Evolutionary conservation across 495 filamentous ascomycete species (phyloP), one percentile per base, ranked within the genome.

Genomic region (Annulohypoxylon stygium): DNA sequence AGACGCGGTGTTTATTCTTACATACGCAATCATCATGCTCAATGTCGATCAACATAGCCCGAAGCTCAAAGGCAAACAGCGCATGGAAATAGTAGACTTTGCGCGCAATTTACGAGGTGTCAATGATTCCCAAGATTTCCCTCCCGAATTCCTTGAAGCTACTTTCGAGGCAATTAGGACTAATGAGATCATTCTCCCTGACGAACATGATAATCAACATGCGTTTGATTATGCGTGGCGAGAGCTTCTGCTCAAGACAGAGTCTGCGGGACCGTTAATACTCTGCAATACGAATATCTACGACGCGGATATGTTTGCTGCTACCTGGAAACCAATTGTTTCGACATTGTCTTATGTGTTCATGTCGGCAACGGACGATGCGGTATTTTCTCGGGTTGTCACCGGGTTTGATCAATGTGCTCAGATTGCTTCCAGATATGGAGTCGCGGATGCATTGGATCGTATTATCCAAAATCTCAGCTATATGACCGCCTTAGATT

Each of bases 171-270:
- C 93, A 8, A 98, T 99, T 82, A 94, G 91, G 78, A 88, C 89
- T 2, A 91, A 93, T 60, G 96, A 99, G 81, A 99, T 99, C 63
- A 97, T 99, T 64, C 84, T 99, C 18, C 96, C 96, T 0, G 95
- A 98, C 65, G 96, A 99, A 79, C 96, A 98, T 79, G 93, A 98
- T 75, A 98, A 97, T 78, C 91, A 92, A 78, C 91, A 97, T 79
- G 94, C 94, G 2, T 99, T 98, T 74, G 96, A 98, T 77, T 95
- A 97, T 80, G 94, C 95, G 2, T 99, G 96, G 96, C 93, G 93
- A 77, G 96, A 98, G 79, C 85, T 99, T 12, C 83, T 98, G 50
- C 79, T 96, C 68, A 98, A 98, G 82, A 90, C 93, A 0, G 90
- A 93, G 69, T 89, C 89, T 4, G 87, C 92, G 18, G 89, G 91